Percentiles rank a stretch among this genome's conserved stretches.
These are phyloP conservation scores for Elongisporangium undulatum DNA, from an alignment of 352 stramenopile genomes.

Conservation along the genomic window DNA sequence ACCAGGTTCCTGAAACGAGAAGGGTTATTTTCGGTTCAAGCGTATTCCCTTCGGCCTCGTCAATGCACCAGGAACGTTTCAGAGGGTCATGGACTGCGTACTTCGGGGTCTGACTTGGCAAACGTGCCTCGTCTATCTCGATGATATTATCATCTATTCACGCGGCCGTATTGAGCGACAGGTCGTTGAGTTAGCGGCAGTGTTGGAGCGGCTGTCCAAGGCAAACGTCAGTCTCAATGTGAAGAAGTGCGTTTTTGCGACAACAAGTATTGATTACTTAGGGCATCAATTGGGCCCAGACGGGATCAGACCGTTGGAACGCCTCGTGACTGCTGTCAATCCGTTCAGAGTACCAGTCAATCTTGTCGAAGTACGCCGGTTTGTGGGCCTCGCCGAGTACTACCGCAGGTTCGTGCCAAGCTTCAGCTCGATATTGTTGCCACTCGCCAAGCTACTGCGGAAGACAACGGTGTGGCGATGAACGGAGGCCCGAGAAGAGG, in stretches of 20 bases:
- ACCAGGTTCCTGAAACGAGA: constrained; percentile 10
- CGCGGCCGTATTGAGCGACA: constrained; percentile 10
- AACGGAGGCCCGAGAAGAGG: no score
- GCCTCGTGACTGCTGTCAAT: no score
- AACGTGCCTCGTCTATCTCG: constrained; percentile 26
- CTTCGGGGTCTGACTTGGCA: constrained; percentile 9
- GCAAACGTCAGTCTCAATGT: constrained; percentile 11
- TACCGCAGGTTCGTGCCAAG: no score
- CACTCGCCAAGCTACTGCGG: no score
- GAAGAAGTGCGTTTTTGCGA: constrained; percentile 14
- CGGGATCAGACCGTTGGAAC: constrained; percentile 6
- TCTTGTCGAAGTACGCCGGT: no score
- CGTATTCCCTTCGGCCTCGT: constrained; percentile 18
- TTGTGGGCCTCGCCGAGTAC: no score
- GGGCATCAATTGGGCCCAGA: constrained; percentile 9
- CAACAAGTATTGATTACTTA: constrained; percentile 9
- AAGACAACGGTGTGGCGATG: no score
- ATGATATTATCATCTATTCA: constrained; percentile 21
- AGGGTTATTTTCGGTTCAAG: constrained; percentile 9
- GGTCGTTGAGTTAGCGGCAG: constrained; percentile 11
- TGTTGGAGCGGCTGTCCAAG: constrained; percentile 11
- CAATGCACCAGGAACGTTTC: constrained; percentile 22
- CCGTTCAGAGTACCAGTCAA: no score
- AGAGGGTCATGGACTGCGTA: constrained; percentile 20
- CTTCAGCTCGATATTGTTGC: no score